phyloP scores from a whole-genome alignment of 352 stramenopile genomes.

The Aphanomyces euteiches region DNA sequence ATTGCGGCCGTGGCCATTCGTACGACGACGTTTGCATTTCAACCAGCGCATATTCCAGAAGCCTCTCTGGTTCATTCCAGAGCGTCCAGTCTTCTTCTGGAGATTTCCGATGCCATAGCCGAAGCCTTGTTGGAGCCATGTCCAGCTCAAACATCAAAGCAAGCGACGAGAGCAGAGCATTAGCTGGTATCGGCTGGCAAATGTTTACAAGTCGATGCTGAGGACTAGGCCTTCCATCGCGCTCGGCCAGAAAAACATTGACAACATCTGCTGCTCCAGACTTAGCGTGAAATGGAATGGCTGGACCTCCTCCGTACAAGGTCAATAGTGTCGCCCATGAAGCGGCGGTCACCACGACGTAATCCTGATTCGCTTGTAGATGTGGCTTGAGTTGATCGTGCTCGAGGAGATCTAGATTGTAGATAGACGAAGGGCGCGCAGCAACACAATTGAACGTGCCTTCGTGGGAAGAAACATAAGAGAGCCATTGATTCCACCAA shows the following conservation, averaged over 20 bases:
- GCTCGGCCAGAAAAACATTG: slow-evolving; percentile 9
- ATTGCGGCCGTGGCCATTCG: slow-evolving; percentile 10
- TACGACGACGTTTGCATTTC: background rate
- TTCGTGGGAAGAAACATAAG: slow-evolving; percentile 10
- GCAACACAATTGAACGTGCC: background rate
- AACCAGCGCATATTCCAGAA: background rate
- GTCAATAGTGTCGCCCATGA: slow-evolving; percentile 1
- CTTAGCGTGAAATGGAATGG: background rate
- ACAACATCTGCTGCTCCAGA: background rate
- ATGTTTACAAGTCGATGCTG: slow-evolving; percentile 7
- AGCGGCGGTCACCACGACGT: background rate
- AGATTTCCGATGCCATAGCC: background rate
- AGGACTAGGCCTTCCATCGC: slow-evolving; percentile 17
- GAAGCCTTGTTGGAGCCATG: background rate
- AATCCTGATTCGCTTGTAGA: slow-evolving; percentile 7
- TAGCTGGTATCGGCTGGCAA: background rate
- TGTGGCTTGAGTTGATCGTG: background rate
- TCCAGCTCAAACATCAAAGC: background rate
- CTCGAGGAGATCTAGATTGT: slow-evolving; percentile 16
- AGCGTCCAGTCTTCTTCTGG: background rate
- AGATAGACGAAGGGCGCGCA: slow-evolving; percentile 2
- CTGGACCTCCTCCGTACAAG: slow-evolving; percentile 18
- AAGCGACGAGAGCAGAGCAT: background rate
- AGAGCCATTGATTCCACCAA: slow-evolving; percentile 6
- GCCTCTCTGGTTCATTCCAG: background rate